These are phyloP conservation scores for Fusarium torreyae DNA, from an alignment of 2,329 filamentous ascomycete genomes.

Conservation along the genomic window DNA sequence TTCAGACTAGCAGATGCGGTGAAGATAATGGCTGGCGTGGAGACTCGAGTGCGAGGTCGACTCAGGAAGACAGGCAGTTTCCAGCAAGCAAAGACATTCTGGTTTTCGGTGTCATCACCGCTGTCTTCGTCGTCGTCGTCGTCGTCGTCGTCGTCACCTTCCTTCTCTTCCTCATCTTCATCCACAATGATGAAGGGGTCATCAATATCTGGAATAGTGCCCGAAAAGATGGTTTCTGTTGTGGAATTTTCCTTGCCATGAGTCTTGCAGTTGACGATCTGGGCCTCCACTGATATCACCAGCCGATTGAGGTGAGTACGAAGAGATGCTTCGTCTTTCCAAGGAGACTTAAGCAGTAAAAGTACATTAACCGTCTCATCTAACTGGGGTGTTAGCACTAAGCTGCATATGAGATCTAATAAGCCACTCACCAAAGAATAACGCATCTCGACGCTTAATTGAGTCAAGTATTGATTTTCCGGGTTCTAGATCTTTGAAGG, in stretches of 20 bases:
- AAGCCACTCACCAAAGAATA: slow-evolving; percentile 78
- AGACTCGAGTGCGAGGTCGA: slow-evolving; percentile 75
- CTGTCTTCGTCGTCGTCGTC: slow-evolving; percentile 58
- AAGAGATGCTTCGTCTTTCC: slow-evolving; percentile 70
- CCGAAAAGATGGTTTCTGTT: slow-evolving; percentile 73
- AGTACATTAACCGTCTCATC: slow-evolving; percentile 82
- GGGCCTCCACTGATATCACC: slow-evolving; percentile 76
- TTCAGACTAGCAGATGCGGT: slow-evolving; percentile 72
- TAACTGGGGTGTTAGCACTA: slow-evolving; percentile 58
- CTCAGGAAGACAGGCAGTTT: slow-evolving; percentile 71
- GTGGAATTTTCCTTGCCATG: slow-evolving; percentile 63
- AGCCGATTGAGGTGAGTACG: slow-evolving; percentile 73
- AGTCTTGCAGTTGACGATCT: slow-evolving; percentile 71
- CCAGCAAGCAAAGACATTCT: slow-evolving; percentile 71
- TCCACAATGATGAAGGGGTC: slow-evolving; percentile 67
- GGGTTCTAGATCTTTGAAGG: slow-evolving; percentile 61
- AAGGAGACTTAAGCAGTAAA: slow-evolving; percentile 76
- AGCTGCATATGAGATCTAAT: slow-evolving; percentile 58
- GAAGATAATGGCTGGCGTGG: slow-evolving; percentile 77
- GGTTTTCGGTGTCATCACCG: slow-evolving; percentile 41
- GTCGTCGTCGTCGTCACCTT: slow-evolving; percentile 54
- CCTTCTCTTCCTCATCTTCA: slow-evolving; percentile 50
- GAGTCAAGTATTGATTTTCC: slow-evolving; percentile 67
- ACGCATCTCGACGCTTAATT: slow-evolving; percentile 72
- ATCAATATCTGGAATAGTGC: slow-evolving; percentile 64